A percentile compares a stretch with the other conserved stretches of the same genome.
Conservation (phyloP, 495 filamentous ascomycete species). For the Podospora australis region DNA sequence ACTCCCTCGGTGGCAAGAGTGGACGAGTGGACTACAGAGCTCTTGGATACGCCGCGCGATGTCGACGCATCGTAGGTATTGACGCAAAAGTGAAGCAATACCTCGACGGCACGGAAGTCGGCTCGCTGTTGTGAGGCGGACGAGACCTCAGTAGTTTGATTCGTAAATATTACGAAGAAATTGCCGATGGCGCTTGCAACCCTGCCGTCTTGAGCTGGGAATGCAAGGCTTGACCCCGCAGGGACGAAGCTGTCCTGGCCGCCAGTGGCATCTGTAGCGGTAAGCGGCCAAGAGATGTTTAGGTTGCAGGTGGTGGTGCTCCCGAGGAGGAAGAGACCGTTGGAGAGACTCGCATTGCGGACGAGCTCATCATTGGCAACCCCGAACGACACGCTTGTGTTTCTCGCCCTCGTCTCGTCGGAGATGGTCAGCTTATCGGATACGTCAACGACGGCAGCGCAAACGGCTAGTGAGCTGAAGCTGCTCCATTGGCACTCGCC, state of each 20-base stretch:
- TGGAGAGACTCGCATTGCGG: constrained; percentile 16
- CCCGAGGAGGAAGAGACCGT: constrained; percentile 18
- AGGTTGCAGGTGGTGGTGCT: constrained; percentile 14
- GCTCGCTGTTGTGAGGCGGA: constrained; percentile 8
- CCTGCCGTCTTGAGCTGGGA: constrained; percentile 12
- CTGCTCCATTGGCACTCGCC: constrained; percentile 39
- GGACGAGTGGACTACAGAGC: constrained; percentile 14
- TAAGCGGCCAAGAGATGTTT: constrained; percentile 17
- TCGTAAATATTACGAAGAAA: constrained; percentile 23
- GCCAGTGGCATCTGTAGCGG: no score
- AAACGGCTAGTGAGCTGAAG: constrained; percentile 43
- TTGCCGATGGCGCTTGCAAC: constrained; percentile 17
- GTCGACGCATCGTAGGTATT: constrained; percentile 21
- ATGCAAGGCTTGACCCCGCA: constrained; percentile 11
- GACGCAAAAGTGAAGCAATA: constrained; percentile 25
- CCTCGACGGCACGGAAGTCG: constrained; percentile 21
- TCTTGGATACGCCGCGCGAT: constrained; percentile 8
- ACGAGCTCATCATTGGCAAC: no score
- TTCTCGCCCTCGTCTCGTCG: no score
- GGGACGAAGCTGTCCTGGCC: no score
- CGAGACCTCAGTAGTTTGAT: no score
- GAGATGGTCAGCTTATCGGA: constrained; percentile 19
- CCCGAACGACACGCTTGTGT: no score
- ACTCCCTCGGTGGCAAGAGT: constrained; percentile 3
- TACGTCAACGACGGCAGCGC: constrained; percentile 34